These are phyloP conservation scores for Solanum phureja DNA, from an alignment of 257 asterid species.

Conservation along the genomic window DNA sequence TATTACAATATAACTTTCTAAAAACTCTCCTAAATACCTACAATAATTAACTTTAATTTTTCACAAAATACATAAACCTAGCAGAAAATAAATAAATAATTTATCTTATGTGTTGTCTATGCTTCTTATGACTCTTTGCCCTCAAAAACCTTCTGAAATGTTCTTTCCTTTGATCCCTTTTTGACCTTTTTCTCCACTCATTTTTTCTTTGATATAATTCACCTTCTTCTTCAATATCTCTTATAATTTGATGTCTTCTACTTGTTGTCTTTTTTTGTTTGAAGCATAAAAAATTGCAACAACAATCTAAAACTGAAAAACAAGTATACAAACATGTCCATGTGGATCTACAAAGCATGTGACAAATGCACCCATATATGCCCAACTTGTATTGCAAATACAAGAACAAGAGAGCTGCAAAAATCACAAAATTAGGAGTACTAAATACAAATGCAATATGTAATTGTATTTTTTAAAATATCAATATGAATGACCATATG, in stretches of 20 bases:
- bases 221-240: conserved; percentile 32
- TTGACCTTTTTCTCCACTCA: not conserved
- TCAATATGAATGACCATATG: not conserved
- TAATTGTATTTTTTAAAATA: not conserved
- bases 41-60: not conserved
- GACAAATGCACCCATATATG: conserved; percentile 49
- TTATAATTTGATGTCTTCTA: conserved; percentile 6
- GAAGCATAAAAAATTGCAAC: conserved; percentile 43
- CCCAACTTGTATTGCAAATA: conserved; percentile 63
- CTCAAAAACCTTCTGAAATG: conserved; percentile 46
- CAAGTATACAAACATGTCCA: conserved; percentile 18
- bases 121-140: conserved; percentile 34
- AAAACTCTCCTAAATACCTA: not conserved
- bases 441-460: not conserved
- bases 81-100: not conserved
- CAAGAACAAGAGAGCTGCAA: conserved; percentile 61
- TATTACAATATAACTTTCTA: not conserved
- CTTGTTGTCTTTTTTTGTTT: conserved; percentile 24
- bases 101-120: conserved; percentile 14
- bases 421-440: not conserved
- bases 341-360: conserved; percentile 13
- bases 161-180: conserved; percentile 29
- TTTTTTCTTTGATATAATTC: conserved; percentile 6
- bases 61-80: not conserved
- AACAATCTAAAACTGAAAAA: conserved; percentile 31